Evolutionary conservation across 768 basidiomycete species (phyloP).

Genomic region (Ramaria sp.): DNA sequence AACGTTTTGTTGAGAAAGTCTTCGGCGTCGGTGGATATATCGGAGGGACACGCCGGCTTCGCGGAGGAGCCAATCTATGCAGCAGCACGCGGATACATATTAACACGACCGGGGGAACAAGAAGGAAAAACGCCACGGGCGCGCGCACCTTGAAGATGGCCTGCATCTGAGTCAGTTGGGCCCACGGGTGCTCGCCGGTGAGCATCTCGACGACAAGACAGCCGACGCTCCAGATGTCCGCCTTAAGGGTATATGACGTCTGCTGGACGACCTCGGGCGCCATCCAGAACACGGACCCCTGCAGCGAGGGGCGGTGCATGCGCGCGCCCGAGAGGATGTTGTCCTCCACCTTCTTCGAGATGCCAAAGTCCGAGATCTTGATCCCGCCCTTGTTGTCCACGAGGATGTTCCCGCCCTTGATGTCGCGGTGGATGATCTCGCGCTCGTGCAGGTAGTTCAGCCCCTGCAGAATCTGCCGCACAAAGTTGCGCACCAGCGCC

Average conservation of each 20-base stretch:
- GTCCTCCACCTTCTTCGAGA: constrained; percentile 94
- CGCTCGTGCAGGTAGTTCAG: constrained; percentile 86
- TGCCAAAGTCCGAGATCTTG: constrained; percentile 95
- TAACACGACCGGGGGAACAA: not conserved
- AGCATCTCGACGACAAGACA: constrained; percentile 95
- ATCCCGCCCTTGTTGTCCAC: constrained; percentile 97
- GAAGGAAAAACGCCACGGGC: too few species aligned
- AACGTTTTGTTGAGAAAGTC: constrained; percentile 83
- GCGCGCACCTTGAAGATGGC: constrained; percentile 87
- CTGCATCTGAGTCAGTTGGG: constrained; percentile 96
- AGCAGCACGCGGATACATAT: not conserved
- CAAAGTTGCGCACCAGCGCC: constrained; percentile 82
- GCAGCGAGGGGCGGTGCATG: constrained; percentile 82
- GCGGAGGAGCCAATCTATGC: constrained; percentile 86
- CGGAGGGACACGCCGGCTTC: constrained; percentile 79
- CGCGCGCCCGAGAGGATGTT: constrained; percentile 49
- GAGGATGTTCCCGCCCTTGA: constrained; percentile 97
- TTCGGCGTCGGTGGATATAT: constrained; percentile 82
- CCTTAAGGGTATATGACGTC: constrained; percentile 81
- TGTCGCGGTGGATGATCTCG: constrained; percentile 95
- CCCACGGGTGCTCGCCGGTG: constrained; percentile 92
- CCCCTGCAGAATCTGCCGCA: constrained; percentile 82
- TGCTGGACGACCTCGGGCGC: constrained; percentile 98
- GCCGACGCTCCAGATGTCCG: constrained; percentile 95
- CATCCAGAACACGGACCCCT: constrained; percentile 99